These are phyloP conservation scores for Straminergon stramineum DNA, from an alignment of 225 moss, liverwort and hornwort species.

Conservation along the genomic window DNA sequence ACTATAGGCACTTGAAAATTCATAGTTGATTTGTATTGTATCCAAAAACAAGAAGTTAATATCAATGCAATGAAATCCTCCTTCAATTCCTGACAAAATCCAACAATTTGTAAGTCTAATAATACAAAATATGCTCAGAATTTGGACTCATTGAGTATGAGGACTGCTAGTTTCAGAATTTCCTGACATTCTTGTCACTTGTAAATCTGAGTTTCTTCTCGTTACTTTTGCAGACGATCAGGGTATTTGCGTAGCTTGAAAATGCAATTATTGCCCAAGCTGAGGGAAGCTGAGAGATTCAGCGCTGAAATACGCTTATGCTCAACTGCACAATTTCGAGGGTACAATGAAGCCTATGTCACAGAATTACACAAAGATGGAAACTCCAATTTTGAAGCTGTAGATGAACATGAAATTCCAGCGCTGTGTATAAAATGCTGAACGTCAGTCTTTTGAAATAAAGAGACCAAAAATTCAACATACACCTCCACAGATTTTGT, in stretches of 20 bases:
- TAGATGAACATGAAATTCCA: neutral
- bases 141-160: neutral
- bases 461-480: neutral
- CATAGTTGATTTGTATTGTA: no score
- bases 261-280: neutral
- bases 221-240: neutral
- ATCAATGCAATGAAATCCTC: neutral
- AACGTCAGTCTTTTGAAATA: neutral
- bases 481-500: neutral
- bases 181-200: neutral
- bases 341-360: neutral
- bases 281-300: neutral
- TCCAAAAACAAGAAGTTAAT: neutral
- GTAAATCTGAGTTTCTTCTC: neutral
- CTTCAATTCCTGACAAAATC: neutral
- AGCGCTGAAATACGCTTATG: neutral
- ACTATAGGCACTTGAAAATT: neutral
- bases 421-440: neutral
- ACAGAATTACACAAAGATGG: neutral
- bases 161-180: neutral
- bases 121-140: neutral
- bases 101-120: neutral
- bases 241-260: neutral
- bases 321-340: neutral
- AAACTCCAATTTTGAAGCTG: neutral